phyloP scores from a whole-genome alignment of 805 yeast species.

The Yamadazyma philogaea region DNA sequence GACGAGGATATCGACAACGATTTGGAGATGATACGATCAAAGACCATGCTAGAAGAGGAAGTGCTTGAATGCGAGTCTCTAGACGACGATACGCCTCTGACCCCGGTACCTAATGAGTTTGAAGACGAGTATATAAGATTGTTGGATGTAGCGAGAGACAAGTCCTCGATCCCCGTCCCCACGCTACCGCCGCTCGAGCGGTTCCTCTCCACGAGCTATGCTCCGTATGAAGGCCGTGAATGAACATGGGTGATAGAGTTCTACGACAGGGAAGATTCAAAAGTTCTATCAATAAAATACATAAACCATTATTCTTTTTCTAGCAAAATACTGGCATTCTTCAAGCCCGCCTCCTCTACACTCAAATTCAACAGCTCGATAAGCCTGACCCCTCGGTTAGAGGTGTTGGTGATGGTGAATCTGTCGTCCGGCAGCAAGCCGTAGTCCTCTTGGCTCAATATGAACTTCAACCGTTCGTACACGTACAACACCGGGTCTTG shows the following conservation, averaged over 20 bases:
- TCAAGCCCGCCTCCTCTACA: slow-evolving; percentile 71
- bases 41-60: slow-evolving; percentile 7
- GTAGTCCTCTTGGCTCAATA: slow-evolving; percentile 50
- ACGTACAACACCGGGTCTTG: slow-evolving; percentile 56
- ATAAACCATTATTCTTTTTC: slow-evolving; percentile 40
- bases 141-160: not conserved
- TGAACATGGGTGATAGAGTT: too few relatives aligned
- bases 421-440: slow-evolving; percentile 42
- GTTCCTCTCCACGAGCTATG: slow-evolving; percentile 1
- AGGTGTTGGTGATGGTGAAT: slow-evolving; percentile 32
- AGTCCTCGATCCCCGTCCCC: slow-evolving; percentile 2
- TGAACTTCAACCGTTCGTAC: slow-evolving; percentile 65
- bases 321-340: slow-evolving; percentile 75
- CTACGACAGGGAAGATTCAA: not conserved
- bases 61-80: slow-evolving; percentile 7
- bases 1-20: slow-evolving; percentile 25
- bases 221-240: not conserved
- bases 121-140: slow-evolving; percentile 2
- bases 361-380: slow-evolving; percentile 57
- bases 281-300: not conserved
- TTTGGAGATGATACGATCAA: slow-evolving; percentile 17
- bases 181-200: slow-evolving; percentile 11
- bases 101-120: not conserved
- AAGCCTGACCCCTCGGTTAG: slow-evolving; percentile 45
- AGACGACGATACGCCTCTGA: slow-evolving; percentile 5